phyloP scores from a whole-genome alignment of 2,329 filamentous ascomycete genomes.

The Aspergillus phoenicis region DNA sequence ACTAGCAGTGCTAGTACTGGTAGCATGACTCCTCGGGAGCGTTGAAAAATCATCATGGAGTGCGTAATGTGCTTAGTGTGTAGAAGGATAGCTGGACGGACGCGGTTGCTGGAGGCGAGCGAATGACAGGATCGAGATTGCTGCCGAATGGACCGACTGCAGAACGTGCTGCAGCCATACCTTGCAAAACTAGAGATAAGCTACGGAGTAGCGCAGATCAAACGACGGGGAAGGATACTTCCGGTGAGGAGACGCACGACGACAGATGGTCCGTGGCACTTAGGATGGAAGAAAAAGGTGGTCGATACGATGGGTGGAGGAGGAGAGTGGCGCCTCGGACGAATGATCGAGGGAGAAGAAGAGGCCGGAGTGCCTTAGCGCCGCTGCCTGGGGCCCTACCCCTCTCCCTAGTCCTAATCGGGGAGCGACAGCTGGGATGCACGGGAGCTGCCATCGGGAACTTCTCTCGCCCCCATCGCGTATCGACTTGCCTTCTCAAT shows the following conservation, averaged over 20 bases:
- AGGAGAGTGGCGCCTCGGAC: neutral
- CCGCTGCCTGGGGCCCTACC: neutral
- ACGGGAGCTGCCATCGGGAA: neutral
- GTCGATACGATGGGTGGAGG: neutral
- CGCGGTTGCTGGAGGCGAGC: neutral
- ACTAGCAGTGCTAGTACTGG: too few relatives aligned
- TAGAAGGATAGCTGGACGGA: neutral
- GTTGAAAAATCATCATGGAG: neutral
- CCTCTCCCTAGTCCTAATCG: neutral
- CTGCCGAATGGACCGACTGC: neutral
- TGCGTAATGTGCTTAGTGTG: neutral
- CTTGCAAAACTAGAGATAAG: neutral
- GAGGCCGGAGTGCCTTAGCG: neutral
- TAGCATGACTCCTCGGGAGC: too few relatives aligned
- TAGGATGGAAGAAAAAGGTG: neutral
- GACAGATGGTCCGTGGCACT: neutral
- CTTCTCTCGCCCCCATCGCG: neutral
- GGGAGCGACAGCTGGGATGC: neutral
- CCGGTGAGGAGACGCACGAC: neutral
- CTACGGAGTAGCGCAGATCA: neutral
- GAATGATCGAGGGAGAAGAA: neutral
- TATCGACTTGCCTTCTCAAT: neutral
- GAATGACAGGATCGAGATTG: too few relatives aligned
- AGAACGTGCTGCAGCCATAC: neutral
- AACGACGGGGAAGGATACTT: neutral